phyloP scores from a whole-genome alignment of 306 rosid species.

The Lathyrus oleraceus region DNA sequence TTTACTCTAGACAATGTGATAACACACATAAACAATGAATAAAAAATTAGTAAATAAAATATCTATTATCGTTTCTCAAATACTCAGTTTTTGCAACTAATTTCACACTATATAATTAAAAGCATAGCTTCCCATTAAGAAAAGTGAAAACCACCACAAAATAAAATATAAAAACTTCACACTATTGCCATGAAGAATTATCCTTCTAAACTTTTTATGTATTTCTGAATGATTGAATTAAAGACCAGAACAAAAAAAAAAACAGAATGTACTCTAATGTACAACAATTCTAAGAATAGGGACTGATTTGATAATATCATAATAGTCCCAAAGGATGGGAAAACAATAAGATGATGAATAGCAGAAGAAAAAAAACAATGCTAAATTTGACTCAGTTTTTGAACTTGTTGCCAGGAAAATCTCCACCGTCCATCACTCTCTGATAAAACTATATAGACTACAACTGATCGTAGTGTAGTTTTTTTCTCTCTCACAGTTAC shows the following conservation, averaged over 20 bases:
- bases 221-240: slow-evolving; percentile 3
- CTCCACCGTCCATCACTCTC: slow-evolving; percentile 17
- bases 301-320: not conserved
- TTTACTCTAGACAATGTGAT: too few relatives aligned
- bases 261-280: not conserved
- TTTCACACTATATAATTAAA: too few relatives aligned
- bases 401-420: not conserved
- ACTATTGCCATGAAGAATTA: not conserved
- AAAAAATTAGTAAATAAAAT: too few relatives aligned
- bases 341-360: not conserved
- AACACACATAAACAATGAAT: too few relatives aligned
- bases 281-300: not conserved
- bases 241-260: slow-evolving; percentile 4
- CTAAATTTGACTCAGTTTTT: not conserved
- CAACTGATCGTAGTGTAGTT: not conserved
- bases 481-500: slow-evolving; percentile 4
- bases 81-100: too few relatives aligned
- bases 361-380: too few relatives aligned
- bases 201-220: not conserved
- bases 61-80: too few relatives aligned
- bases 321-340: slow-evolving; percentile 20
- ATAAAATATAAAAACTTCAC: not conserved
- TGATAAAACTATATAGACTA: not conserved
- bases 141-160: not conserved
- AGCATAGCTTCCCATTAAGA: too few relatives aligned